These are phyloP conservation scores for Pseudonitzschia multistriata DNA, from an alignment of 108 stramenopile genomes.

Conservation along the genomic window DNA sequence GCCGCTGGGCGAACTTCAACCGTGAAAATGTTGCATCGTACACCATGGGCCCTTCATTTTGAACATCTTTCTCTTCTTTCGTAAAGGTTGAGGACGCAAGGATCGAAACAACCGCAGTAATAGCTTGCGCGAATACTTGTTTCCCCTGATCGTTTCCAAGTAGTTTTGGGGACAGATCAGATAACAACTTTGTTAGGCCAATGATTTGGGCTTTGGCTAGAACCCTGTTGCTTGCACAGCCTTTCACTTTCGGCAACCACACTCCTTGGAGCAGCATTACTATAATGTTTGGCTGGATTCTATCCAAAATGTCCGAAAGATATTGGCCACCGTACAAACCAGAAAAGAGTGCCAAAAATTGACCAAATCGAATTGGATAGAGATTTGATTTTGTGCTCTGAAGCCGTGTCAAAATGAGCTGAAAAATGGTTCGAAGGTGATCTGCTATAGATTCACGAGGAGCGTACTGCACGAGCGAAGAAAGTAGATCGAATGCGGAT, in stretches of 20 bases:
- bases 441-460: slow-evolving; percentile 52
- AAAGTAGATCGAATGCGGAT: slow-evolving; percentile 78
- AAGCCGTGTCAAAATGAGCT: slow-evolving; percentile 67
- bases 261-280: slow-evolving; percentile 59
- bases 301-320: slow-evolving; percentile 52
- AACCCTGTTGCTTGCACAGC: slow-evolving; percentile 43
- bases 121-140: slow-evolving; percentile 44
- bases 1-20: slow-evolving; percentile 61
- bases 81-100: slow-evolving; percentile 50
- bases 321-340: slow-evolving; percentile 61
- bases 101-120: slow-evolving; percentile 46
- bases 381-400: slow-evolving; percentile 59
- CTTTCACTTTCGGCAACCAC: slow-evolving; percentile 63
- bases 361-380: slow-evolving; percentile 36
- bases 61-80: slow-evolving; percentile 22
- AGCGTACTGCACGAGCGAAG: slow-evolving; percentile 57
- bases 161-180: slow-evolving; percentile 67
- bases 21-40: slow-evolving; percentile 81
- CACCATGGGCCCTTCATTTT: slow-evolving; percentile 46
- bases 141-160: slow-evolving; percentile 46
- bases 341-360: slow-evolving; percentile 72
- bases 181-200: slow-evolving; percentile 65
- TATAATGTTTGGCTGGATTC: slow-evolving; percentile 61
- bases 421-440: slow-evolving; percentile 56
- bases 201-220: slow-evolving; percentile 75